These are phyloP conservation scores for Backusella circina DNA, from an alignment of 192 early-diverging fungal species.

Conservation along the genomic window DNA sequence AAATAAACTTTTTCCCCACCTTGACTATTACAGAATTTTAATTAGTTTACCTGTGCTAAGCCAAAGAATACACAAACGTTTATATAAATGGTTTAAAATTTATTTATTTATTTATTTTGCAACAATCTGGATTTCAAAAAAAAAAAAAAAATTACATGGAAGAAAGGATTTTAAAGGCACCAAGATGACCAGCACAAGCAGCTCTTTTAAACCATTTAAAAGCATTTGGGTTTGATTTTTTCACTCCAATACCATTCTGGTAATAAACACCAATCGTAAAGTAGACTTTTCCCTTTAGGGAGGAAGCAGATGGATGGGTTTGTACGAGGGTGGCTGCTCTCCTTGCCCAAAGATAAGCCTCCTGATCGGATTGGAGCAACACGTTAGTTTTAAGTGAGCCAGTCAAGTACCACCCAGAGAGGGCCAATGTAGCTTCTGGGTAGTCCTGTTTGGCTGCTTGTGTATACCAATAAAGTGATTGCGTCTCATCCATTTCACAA, in stretches of 20 bases:
- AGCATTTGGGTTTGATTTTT: conserved; percentile 20
- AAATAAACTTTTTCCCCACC: not conserved
- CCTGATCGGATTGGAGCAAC: conserved; percentile 48
- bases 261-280: conserved; percentile 57
- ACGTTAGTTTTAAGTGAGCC: conserved; percentile 33
- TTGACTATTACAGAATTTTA: not conserved
- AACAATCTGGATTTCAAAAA: not conserved
- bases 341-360: conserved; percentile 55
- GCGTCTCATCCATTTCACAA: conserved; percentile 40
- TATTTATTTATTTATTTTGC: not conserved
- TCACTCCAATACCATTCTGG: conserved; percentile 54
- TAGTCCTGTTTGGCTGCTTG: conserved; percentile 51
- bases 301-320: conserved; percentile 4
- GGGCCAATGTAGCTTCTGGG: conserved; percentile 49
- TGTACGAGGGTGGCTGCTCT: conserved; percentile 41
- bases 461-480: conserved; percentile 49
- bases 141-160: not conserved
- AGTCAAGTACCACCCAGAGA: conserved; percentile 59
- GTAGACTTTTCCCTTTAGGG: conserved; percentile 41
- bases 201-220: conserved; percentile 60
- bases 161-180: conserved; percentile 26
- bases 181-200: conserved; percentile 48
- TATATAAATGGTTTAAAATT: not conserved
- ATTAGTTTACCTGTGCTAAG: not conserved
- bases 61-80: not conserved